Percentiles rank a stretch among this genome's conserved stretches.
These are phyloP conservation scores for Arachis monticola DNA, from an alignment of 331 rosid genomes.

Conservation along the genomic window DNA sequence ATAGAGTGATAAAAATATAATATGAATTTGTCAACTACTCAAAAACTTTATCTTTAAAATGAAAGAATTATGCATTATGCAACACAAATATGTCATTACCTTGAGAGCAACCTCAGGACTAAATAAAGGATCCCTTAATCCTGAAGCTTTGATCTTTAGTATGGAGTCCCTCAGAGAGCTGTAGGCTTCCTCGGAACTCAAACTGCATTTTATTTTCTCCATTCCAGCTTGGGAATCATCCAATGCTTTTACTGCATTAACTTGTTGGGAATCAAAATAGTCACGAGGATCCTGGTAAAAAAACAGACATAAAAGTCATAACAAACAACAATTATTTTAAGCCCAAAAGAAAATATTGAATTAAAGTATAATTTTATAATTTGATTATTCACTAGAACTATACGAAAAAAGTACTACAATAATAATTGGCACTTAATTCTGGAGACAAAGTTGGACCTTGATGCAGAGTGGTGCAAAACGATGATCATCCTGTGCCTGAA, in stretches of 20 bases:
- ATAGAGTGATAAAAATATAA: slow-evolving; percentile 13
- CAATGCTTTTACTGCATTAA: slow-evolving; percentile 75
- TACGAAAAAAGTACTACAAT: not conserved
- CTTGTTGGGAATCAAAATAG: slow-evolving; percentile 95
- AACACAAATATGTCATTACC: slow-evolving; percentile 53
- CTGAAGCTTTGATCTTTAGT: slow-evolving; percentile 66
- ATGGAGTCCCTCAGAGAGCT: slow-evolving; percentile 69
- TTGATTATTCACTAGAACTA: slow-evolving; percentile 18
- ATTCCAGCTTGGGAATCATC: slow-evolving; percentile 69
- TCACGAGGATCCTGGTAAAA: slow-evolving; percentile 92
- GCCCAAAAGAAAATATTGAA: slow-evolving; percentile 10
- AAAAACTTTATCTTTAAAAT: slow-evolving; percentile 1
- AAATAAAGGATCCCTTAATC: slow-evolving; percentile 74
- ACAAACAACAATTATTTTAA: slow-evolving; percentile 17
- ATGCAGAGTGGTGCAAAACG: slow-evolving; percentile 82
- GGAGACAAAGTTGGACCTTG: slow-evolving; percentile 65
- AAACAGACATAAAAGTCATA: slow-evolving; percentile 36
- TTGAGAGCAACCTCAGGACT: slow-evolving; percentile 69
- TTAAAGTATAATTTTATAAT: slow-evolving; percentile 4
- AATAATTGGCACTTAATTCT: slow-evolving; percentile 6
- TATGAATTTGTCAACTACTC: slow-evolving; percentile 10
- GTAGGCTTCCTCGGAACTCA: slow-evolving; percentile 79
- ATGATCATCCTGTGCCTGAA: slow-evolving; percentile 67
- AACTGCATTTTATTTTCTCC: slow-evolving; percentile 65
- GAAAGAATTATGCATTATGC: slow-evolving; percentile 17